Conservation (phyloP, 176 grass and related monocot genomes). For the Oryza longistaminata region DNA sequence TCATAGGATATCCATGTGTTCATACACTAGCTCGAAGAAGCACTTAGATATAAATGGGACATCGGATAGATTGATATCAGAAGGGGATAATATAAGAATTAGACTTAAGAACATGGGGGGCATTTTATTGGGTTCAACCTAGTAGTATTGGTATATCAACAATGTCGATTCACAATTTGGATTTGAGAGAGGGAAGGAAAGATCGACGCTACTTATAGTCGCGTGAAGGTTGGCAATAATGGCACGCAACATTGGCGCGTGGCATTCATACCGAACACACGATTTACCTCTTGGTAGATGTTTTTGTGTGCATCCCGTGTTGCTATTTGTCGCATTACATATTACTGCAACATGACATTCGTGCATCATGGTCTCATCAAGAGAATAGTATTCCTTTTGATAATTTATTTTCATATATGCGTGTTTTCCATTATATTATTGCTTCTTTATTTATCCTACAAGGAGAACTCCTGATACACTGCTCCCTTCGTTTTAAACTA, state of each 20-base stretch:
- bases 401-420: neutral
- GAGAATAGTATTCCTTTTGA: neutral
- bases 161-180: neutral
- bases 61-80: neutral
- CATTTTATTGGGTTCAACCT: neutral
- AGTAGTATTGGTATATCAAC: neutral
- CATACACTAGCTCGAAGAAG: neutral
- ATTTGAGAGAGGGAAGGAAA: neutral
- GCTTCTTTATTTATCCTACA: neutral
- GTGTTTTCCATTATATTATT: neutral
- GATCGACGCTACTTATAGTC: neutral
- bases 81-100: neutral
- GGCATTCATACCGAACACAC: neutral
- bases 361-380: neutral
- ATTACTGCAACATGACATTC: neutral
- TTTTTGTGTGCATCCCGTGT: neutral
- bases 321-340: neutral
- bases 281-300: neutral
- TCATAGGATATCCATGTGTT: neutral
- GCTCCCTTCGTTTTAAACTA: too few relatives aligned
- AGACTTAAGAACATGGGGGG: neutral
- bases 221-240: neutral
- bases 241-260: neutral
- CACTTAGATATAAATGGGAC: neutral
- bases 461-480: too few relatives aligned